Percentiles rank a stretch among this genome's conserved stretches.
Conservation (phyloP, 345 rosid species). For the Lepidium sativum region DNA sequence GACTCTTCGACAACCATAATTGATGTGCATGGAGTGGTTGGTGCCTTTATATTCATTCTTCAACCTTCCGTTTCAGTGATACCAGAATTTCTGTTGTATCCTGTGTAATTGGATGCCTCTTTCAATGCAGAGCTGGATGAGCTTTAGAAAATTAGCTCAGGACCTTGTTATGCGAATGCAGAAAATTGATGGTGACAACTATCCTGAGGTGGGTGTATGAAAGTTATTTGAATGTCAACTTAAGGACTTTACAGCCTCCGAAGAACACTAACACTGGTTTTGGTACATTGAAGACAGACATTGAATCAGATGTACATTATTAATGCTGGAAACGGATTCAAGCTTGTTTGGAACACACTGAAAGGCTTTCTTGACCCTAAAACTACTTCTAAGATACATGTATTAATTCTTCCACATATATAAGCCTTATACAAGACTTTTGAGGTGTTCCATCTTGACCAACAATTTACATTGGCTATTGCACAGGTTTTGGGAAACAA, state of each 20-base stretch:
- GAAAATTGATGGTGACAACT: conserved; percentile 96
- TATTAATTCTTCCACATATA: conserved; percentile 19
- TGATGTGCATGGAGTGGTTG: conserved; percentile 88
- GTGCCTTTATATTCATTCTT: background rate
- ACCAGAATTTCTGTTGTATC: background rate
- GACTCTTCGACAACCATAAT: conserved; percentile 68
- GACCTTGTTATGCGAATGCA: conserved; percentile 91
- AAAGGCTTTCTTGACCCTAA: conserved; percentile 88
- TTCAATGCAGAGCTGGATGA: conserved; percentile 70
- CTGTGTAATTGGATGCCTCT: background rate
- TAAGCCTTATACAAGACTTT: background rate
- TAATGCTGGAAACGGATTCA: conserved; percentile 85
- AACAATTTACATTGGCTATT: conserved; percentile 13
- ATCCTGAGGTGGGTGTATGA: conserved; percentile 74
- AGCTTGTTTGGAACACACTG: conserved; percentile 76
- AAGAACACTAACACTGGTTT: conserved; percentile 22
- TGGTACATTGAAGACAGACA: conserved; percentile 50
- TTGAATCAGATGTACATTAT: conserved; percentile 89
- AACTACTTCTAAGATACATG: conserved; percentile 87
- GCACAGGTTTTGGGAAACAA: conserved; percentile 77
- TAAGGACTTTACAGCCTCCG: background rate
- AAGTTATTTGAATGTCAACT: conserved; percentile 9
- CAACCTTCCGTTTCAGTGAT: background rate
- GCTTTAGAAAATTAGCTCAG: conserved; percentile 83
- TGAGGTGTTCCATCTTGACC: conserved; percentile 16